Conservation (phyloP, 2,329 filamentous ascomycete species). For the Aulographum hederae region DNA sequence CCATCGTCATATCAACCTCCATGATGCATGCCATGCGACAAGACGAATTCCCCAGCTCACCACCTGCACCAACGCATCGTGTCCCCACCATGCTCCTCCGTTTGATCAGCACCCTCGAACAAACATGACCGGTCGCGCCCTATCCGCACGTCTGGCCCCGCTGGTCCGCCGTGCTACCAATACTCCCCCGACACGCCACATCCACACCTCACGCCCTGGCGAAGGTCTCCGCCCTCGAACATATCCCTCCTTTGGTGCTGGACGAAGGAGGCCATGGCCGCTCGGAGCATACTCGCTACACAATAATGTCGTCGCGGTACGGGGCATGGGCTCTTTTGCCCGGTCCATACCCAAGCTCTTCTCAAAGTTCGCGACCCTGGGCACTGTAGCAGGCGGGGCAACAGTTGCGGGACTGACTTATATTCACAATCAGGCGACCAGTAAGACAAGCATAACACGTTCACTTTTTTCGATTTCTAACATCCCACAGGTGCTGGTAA, state of each 20-base stretch:
- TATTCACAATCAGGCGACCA: conserved; percentile 86
- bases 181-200: too few species aligned
- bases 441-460: conserved; percentile 32
- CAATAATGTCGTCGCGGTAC: conserved; percentile 49
- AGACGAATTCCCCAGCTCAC: too few species aligned
- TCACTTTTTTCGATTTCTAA: conserved; percentile 17
- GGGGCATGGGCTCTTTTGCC: conserved; percentile 37
- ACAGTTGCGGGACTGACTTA: conserved; percentile 79
- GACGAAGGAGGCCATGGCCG: conserved; percentile 57
- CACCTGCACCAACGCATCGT: too few species aligned
- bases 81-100: too few species aligned
- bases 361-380: conserved; percentile 73
- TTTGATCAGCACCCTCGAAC: background rate
- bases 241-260: too few species aligned
- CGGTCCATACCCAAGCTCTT: conserved; percentile 64
- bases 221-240: too few species aligned
- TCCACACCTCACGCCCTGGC: too few species aligned
- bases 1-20: too few species aligned
- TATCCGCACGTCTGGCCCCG: conserved; percentile 55
- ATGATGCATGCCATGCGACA: too few species aligned
- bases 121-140: conserved; percentile 52
- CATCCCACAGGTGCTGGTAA: conserved; percentile 47
- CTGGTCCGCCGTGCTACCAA: conserved; percentile 46
- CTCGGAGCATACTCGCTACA: conserved; percentile 60
- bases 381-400: conserved; percentile 79